phyloP scores from a whole-genome alignment of 371 early-diverging fungal species.

The Mucor irregularis region DNA sequence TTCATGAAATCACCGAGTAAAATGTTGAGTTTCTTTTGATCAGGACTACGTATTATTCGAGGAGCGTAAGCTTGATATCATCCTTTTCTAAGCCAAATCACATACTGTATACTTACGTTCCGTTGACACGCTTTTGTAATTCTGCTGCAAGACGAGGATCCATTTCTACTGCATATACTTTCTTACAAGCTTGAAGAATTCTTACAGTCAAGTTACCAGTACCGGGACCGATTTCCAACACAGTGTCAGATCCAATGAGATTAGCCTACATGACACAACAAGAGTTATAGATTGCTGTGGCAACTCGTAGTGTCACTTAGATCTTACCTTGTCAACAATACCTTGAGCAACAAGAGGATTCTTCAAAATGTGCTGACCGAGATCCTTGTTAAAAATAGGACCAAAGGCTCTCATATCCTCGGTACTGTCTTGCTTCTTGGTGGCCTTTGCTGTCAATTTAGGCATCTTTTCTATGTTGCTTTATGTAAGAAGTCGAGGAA shows the following conservation, averaged over 20 bases:
- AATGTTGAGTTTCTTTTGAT: slow-evolving; percentile 90
- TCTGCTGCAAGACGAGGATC: slow-evolving; percentile 98
- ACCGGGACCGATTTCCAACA: slow-evolving; percentile 99
- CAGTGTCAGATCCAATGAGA: slow-evolving; percentile 92
- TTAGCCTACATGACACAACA: slow-evolving; percentile 61
- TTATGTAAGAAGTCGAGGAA: too few relatives aligned
- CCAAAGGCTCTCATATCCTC: slow-evolving; percentile 62
- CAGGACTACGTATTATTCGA: slow-evolving; percentile 49
- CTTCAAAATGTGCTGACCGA: slow-evolving; percentile 99
- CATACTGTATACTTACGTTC: slow-evolving; percentile 64
- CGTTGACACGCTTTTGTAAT: slow-evolving; percentile 96
- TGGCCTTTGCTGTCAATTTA: slow-evolving; percentile 45
- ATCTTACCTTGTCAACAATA: slow-evolving; percentile 93
- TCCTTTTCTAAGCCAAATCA: too few relatives aligned
- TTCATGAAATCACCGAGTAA: slow-evolving; percentile 98
- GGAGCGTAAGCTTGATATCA: too few relatives aligned
- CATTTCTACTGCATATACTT: slow-evolving; percentile 95
- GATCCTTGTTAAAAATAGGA: slow-evolving; percentile 96
- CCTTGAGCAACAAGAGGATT: slow-evolving; percentile 98
- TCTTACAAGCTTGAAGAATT: slow-evolving; percentile 94
- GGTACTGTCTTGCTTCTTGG: slow-evolving; percentile 22
- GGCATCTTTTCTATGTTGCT: slow-evolving; percentile 27
- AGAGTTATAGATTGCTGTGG: too few relatives aligned
- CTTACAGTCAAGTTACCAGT: slow-evolving; percentile 99
- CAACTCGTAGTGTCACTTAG: not conserved